A percentile compares a stretch with the other conserved stretches of the same genome.
These are phyloP conservation scores for Pseudocercospora eumusae DNA, from an alignment of 2,329 filamentous ascomycete species.

Conservation along the genomic window DNA sequence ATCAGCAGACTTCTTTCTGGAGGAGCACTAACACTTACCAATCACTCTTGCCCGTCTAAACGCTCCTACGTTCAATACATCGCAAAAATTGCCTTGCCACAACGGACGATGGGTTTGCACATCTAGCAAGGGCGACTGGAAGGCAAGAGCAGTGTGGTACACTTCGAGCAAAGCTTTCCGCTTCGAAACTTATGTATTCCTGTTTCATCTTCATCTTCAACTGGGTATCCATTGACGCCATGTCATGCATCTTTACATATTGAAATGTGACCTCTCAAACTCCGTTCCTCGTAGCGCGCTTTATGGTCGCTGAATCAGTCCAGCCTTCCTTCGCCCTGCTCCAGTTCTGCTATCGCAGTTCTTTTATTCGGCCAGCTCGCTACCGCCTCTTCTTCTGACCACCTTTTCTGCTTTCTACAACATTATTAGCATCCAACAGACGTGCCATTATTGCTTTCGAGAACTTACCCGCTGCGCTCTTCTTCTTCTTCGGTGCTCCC, in stretches of 20 bases:
- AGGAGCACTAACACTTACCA: not conserved
- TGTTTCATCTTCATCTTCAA: not conserved
- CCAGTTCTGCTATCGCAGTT: not conserved
- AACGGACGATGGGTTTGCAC: not conserved
- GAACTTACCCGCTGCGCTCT: conserved; percentile 53
- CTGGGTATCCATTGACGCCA: not conserved
- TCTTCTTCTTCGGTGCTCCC: conserved; percentile 87
- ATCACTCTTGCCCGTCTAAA: not conserved
- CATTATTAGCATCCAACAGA: conserved; percentile 30
- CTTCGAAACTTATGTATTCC: not conserved
- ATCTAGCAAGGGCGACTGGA: not conserved
- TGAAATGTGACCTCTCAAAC: not conserved
- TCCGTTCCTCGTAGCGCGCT: not conserved
- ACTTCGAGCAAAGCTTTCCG: not conserved
- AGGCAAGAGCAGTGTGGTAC: not conserved
- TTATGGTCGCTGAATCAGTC: not conserved
- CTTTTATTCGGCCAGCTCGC: not conserved
- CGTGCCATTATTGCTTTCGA: not conserved
- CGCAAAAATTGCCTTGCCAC: not conserved
- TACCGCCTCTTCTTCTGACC: conserved; percentile 47
- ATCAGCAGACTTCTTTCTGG: not conserved
- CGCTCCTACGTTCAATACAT: not conserved
- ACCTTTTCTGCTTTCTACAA: conserved; percentile 25
- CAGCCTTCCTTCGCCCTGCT: not conserved
- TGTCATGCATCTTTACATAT: not conserved